Percentiles rank a stretch among this genome's conserved stretches.
Evolutionary conservation across 1,139 yeast genomes (phyloP).

Genomic region (Hansenula lynferdii): DNA sequence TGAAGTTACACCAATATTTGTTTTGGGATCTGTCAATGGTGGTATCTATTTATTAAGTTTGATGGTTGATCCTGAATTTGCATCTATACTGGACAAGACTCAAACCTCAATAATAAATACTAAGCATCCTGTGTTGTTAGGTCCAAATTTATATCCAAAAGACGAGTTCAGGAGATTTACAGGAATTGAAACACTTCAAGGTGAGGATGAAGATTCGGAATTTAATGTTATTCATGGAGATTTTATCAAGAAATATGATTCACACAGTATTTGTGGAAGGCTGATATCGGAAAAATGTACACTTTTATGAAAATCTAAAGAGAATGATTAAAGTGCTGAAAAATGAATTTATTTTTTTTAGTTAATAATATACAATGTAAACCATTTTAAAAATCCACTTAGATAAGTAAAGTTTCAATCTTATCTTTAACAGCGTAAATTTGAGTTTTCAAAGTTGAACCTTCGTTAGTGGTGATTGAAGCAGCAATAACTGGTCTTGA

Average conservation of each 20-base stretch:
- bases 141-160: no score
- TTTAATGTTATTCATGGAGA: slow-evolving; percentile 15
- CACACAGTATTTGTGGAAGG: slow-evolving; percentile 3
- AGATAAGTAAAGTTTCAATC: slow-evolving; percentile 96
- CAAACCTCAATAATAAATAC: neutral
- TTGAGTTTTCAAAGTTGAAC: slow-evolving; percentile 96
- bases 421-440: slow-evolving; percentile 97
- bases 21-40: slow-evolving; percentile 23
- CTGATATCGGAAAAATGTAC: slow-evolving; percentile 6
- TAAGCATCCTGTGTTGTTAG: neutral
- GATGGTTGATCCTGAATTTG: slow-evolving; percentile 3
- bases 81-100: slow-evolving; percentile 3
- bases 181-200: no score
- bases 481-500: slow-evolving; percentile 99
- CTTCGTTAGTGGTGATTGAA: slow-evolving; percentile 96
- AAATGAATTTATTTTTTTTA: neutral
- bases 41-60: slow-evolving; percentile 17
- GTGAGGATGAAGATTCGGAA: no score
- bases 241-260: slow-evolving; percentile 8
- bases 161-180: no score
- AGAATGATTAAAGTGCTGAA: neutral
- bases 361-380: neutral
- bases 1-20: slow-evolving; percentile 16
- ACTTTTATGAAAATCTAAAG: slow-evolving; percentile 2
- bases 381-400: slow-evolving; percentile 27